Conservation (phyloP, 2,329 filamentous ascomycete species). For the Aspergillus felis region DNA sequence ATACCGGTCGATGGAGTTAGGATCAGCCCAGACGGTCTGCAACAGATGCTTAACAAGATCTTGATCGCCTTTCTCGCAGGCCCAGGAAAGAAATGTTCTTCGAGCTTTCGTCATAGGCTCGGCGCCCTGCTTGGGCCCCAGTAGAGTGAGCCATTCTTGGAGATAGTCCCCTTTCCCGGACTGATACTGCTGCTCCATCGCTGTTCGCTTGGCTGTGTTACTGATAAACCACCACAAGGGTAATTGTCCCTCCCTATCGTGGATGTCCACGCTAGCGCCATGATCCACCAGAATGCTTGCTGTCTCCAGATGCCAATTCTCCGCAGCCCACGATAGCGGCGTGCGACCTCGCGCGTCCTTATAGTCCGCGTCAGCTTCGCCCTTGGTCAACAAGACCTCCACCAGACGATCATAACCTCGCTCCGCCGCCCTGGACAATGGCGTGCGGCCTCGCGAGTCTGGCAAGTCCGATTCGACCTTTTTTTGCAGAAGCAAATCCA, state of each 20-base stretch:
- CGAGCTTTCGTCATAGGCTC: slow-evolving; percentile 13
- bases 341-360: slow-evolving; percentile 7
- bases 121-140: slow-evolving; percentile 4
- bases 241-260: slow-evolving; percentile 11
- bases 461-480: slow-evolving; percentile 2
- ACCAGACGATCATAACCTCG: slow-evolving; percentile 2
- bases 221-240: slow-evolving; percentile 14
- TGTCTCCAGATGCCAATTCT: slow-evolving; percentile 6
- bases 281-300: slow-evolving; percentile 1
- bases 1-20: slow-evolving; percentile 12
- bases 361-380: slow-evolving; percentile 4
- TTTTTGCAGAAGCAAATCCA: slow-evolving; percentile 7
- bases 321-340: slow-evolving; percentile 10
- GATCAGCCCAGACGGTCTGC: slow-evolving; percentile 11
- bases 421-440: slow-evolving; percentile 9
- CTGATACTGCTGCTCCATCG: not conserved
- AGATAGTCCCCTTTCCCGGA: not conserved
- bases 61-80: slow-evolving; percentile 9
- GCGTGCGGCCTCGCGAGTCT: slow-evolving; percentile 7
- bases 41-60: slow-evolving; percentile 7
- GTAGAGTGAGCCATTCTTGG: slow-evolving; percentile 5
- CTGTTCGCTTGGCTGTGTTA: not conserved
- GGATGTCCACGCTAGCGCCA: slow-evolving; percentile 10
- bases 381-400: slow-evolving; percentile 1
- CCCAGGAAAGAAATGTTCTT: slow-evolving; percentile 15